Percentiles rank a stretch among this genome's conserved stretches.
These are phyloP conservation scores for Thermoascus crustaceus DNA, from an alignment of 2,329 filamentous ascomycete species.

Conservation along the genomic window DNA sequence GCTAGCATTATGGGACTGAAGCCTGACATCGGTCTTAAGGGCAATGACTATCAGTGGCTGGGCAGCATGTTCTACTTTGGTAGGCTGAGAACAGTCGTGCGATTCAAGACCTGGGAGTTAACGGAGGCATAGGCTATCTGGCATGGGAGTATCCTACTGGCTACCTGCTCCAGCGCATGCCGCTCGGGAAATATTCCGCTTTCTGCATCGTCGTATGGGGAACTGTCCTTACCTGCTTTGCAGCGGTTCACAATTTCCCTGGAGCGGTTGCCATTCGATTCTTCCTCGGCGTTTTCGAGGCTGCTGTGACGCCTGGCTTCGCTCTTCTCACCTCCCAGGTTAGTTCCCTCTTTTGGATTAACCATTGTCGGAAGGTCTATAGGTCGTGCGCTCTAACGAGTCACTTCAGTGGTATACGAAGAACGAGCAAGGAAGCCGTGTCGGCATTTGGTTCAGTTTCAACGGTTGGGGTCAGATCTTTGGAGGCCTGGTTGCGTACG, in stretches of 20 bases:
- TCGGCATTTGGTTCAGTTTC: conserved; percentile 61
- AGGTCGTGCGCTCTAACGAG: background rate
- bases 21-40: conserved; percentile 35
- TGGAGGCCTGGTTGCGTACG: conserved; percentile 55
- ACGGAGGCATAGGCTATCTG: conserved; percentile 31
- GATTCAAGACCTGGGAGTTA: conserved; percentile 15
- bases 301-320: conserved; percentile 61
- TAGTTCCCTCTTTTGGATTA: conserved; percentile 4
- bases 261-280: conserved; percentile 59
- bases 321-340: conserved; percentile 55
- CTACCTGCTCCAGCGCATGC: conserved; percentile 55
- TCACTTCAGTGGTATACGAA: conserved; percentile 58
- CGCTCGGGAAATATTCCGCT: conserved; percentile 59
- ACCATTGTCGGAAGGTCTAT: background rate
- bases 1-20: conserved; percentile 48
- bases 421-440: conserved; percentile 55
- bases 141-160: conserved; percentile 61
- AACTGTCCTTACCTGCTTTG: conserved; percentile 52
- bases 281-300: conserved; percentile 60
- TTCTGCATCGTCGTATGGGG: conserved; percentile 60
- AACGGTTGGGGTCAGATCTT: conserved; percentile 58
- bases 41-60: conserved; percentile 45
- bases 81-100: conserved; percentile 12
- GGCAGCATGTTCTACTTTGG: conserved; percentile 46
- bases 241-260: conserved; percentile 51